Evolutionary conservation across 345 rosid species (phyloP).

Genomic region (Abelmoschus esculentus): DNA sequence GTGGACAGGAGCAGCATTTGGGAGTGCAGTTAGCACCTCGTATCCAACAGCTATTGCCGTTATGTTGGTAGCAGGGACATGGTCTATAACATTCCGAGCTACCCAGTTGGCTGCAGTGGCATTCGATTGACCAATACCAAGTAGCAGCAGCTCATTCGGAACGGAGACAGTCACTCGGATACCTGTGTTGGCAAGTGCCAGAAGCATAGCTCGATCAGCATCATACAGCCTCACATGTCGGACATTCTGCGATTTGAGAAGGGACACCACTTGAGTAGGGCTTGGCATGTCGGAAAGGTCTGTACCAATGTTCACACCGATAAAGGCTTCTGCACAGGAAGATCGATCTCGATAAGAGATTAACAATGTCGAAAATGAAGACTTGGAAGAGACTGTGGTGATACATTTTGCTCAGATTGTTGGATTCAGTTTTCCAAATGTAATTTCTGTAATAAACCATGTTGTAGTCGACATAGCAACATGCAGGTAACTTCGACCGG

Average conservation of each 20-base stretch:
- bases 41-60: conserved; percentile 85
- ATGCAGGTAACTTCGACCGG: conserved; percentile 12
- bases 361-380: conserved; percentile 23
- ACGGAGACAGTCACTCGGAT: conserved; percentile 75
- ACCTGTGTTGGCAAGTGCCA: conserved; percentile 83
- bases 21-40: conserved; percentile 61
- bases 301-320: conserved; percentile 88
- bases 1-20: conserved; percentile 75
- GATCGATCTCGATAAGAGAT: not conserved
- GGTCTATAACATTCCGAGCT: conserved; percentile 66
- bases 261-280: conserved; percentile 79
- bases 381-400: conserved; percentile 44
- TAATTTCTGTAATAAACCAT: conserved; percentile 58
- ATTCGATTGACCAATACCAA: conserved; percentile 95
- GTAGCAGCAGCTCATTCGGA: conserved; percentile 86
- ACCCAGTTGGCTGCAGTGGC: conserved; percentile 99
- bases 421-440: conserved; percentile 80
- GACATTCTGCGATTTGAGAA: conserved; percentile 81
- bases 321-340: conserved; percentile 52
- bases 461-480: conserved; percentile 39
- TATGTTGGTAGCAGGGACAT: conserved; percentile 90
- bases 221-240: conserved; percentile 74
- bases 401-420: conserved; percentile 47
- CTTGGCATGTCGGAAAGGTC: conserved; percentile 85
- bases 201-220: conserved; percentile 76